These are phyloP conservation scores for Narthecium ossifragum DNA, from an alignment of 106 monocot species.

Conservation along the genomic window DNA sequence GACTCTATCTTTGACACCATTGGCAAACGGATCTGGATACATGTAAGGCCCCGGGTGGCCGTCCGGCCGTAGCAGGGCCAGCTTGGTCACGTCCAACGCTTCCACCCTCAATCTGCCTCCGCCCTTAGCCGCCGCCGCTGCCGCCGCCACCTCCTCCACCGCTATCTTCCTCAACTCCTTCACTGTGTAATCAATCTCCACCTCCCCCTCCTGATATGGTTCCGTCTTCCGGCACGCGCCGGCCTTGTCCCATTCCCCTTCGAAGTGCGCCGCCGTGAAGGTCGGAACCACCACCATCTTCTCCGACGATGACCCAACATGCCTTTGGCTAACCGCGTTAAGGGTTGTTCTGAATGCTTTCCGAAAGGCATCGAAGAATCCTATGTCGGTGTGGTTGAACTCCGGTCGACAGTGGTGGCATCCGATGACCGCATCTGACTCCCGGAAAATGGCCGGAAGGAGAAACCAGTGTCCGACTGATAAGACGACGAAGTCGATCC, in stretches of 20 bases:
- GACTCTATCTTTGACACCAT: constrained; percentile 34
- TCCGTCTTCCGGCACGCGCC: constrained; percentile 63
- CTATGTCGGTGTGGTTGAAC: constrained; percentile 64
- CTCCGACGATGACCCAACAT: no score
- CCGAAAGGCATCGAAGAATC: constrained; percentile 64
- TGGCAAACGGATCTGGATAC: constrained; percentile 47
- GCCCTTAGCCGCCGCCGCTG: not conserved
- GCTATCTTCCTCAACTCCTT: constrained; percentile 53
- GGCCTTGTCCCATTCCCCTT: constrained; percentile 81
- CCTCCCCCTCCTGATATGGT: constrained; percentile 64
- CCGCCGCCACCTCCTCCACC: constrained; percentile 43
- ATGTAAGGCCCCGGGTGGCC: constrained; percentile 87
- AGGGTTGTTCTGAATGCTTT: constrained; percentile 43
- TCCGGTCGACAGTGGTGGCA: constrained; percentile 72
- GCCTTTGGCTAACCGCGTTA: not conserved
- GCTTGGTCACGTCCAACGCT: constrained; percentile 66
- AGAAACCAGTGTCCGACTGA: constrained; percentile 88
- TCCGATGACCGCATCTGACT: constrained; percentile 43
- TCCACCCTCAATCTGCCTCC: constrained; percentile 23
- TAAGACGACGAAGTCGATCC: constrained; percentile 50
- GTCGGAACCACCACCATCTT: constrained; percentile 61
- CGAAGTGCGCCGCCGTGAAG: constrained; percentile 91
- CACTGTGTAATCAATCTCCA: constrained; percentile 58
- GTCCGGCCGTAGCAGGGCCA: constrained; percentile 71
- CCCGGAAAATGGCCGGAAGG: constrained; percentile 54